Conservation (phyloP, 1,284 basidiomycete species). For the Tylopilus orsonianus region DNA sequence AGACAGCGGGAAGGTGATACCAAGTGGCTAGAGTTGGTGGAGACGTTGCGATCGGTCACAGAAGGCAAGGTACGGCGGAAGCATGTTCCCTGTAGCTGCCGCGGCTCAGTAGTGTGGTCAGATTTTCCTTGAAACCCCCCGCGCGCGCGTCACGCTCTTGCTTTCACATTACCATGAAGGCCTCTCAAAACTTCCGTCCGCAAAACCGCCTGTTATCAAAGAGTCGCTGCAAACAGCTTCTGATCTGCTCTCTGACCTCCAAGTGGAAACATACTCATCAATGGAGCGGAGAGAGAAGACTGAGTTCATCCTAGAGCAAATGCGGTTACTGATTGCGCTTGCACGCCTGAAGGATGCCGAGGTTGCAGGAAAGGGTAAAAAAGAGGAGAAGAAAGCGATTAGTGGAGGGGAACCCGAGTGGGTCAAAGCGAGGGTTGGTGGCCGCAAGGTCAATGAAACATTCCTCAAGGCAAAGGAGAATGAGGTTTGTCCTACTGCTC, state of each 20-base stretch:
- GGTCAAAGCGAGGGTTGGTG: constrained; percentile 88
- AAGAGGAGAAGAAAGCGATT: constrained; percentile 58
- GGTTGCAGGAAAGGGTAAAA: constrained; percentile 48
- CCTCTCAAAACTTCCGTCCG: constrained; percentile 46
- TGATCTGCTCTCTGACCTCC: constrained; percentile 90
- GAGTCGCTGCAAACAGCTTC: constrained; percentile 80
- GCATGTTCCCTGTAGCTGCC: neutral
- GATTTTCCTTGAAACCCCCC: constrained; percentile 97
- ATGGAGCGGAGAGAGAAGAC: constrained; percentile 99
- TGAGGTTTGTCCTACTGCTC: constrained; percentile 55
- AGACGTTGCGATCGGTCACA: constrained; percentile 88
- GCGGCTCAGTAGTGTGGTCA: constrained; percentile 34
- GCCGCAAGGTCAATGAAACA: constrained; percentile 92
- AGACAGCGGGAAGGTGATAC: constrained; percentile 65
- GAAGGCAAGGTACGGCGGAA: constrained; percentile 83
- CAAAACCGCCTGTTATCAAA: constrained; percentile 48
- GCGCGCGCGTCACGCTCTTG: constrained; percentile 88
- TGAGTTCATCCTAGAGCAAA: constrained; percentile 97
- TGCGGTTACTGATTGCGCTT: constrained; percentile 80
- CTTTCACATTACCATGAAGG: constrained; percentile 84
- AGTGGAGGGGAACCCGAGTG: constrained; percentile 82
- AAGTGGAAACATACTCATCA: constrained; percentile 98
- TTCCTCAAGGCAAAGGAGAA: constrained; percentile 90
- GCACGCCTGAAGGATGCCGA: constrained; percentile 69
- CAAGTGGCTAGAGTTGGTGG: constrained; percentile 84